Conservation (phyloP, 2,329 filamentous ascomycete genomes). For the Venturia nashicola region DNA sequence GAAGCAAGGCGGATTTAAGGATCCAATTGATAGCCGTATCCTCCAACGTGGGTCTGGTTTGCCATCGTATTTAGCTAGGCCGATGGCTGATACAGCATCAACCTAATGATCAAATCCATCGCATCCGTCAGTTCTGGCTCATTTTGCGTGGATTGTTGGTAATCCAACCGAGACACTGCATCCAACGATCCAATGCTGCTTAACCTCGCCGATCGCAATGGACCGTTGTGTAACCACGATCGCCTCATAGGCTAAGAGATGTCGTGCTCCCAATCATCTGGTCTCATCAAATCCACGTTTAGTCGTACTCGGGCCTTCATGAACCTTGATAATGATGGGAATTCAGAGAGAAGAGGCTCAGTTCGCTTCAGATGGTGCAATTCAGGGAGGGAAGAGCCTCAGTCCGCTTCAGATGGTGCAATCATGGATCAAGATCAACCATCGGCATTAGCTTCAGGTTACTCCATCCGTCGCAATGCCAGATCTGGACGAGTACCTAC, state of each 20-base stretch:
- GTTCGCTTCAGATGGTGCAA: neutral
- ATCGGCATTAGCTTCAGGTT: neutral
- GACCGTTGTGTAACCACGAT: neutral
- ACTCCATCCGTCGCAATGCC: neutral
- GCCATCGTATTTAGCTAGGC: no score
- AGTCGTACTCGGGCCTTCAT: neutral
- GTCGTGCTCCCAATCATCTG: neutral
- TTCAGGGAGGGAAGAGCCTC: neutral
- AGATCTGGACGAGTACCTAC: neutral
- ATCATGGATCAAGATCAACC: neutral
- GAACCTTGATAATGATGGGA: neutral
- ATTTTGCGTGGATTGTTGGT: neutral
- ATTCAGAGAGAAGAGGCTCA: neutral
- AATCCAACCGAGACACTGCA: neutral
- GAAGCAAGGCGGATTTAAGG: no score
- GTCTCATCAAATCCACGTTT: neutral
- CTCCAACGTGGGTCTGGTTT: no score
- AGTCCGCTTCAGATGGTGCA: neutral
- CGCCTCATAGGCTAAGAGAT: neutral
- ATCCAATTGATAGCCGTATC: no score
- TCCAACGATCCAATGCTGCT: neutral
- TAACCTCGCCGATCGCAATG: neutral
- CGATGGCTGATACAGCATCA: no score
- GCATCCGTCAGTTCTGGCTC: neutral
- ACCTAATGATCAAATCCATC: no score